Evolutionary conservation across 805 yeast genomes (phyloP).

Genomic region (Nematodospora valgi): DNA sequence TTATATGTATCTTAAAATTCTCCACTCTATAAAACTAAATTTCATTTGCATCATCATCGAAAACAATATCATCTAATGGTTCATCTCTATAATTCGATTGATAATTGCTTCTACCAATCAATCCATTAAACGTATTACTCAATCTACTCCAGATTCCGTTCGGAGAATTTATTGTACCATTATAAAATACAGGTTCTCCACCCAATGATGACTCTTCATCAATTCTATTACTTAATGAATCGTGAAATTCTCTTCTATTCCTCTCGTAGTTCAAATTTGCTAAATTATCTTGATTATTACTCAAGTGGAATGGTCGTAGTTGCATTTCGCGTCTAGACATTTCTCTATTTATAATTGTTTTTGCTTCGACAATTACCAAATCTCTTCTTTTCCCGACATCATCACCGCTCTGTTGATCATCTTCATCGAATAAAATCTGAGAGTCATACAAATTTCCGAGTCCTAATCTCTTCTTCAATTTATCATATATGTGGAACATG

Average conservation of each 20-base stretch:
- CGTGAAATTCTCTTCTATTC: conserved; percentile 24
- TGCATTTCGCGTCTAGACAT: conserved; percentile 22
- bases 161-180: not conserved
- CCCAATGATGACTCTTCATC: conserved; percentile 1
- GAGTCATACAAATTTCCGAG: conserved; percentile 35
- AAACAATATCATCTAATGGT: conserved; percentile 26
- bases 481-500: conserved; percentile 64
- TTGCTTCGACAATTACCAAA: conserved; percentile 39
- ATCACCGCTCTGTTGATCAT: conserved; percentile 13
- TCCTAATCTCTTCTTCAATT: conserved; percentile 42
- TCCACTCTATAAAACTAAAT: conserved; percentile 22
- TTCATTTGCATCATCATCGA: conserved; percentile 36
- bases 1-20: too few species aligned
- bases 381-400: conserved; percentile 28
- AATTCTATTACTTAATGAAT: conserved; percentile 14
- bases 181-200: not conserved
- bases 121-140: not conserved
- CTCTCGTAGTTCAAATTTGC: conserved; percentile 27
- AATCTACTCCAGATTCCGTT: conserved; percentile 1
- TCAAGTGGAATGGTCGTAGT: conserved; percentile 27
- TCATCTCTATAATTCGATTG: conserved; percentile 17
- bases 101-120: not conserved
- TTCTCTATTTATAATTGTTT: conserved; percentile 37
- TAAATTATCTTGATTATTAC: conserved; percentile 11
- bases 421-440: conserved; percentile 38